Conservation (phyloP, 306 rosid species). For the cucumber (Cucumis sativus) region Cucumber_9930_V3 NC_026659.2:669001-669500, state of each 20-base stretch:
- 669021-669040: constrained; percentile 22
- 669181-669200: constrained; percentile 23
- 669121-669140: constrained; percentile 19
- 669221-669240: constrained; percentile 29
- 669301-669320: constrained; percentile 40
- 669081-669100: constrained; percentile 51
- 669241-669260: constrained; percentile 32
- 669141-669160: constrained; percentile 30
- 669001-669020: constrained; percentile 20
- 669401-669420: not conserved
- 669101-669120: constrained; percentile 40
- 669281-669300: constrained; percentile 37
- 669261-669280: constrained; percentile 33
- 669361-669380: not conserved
- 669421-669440: constrained; percentile 43
- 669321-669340: constrained; percentile 35
- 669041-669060: constrained; percentile 32
- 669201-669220: constrained; percentile 21
- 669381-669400: not conserved
- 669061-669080: constrained; percentile 36
- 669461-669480: constrained; percentile 38
- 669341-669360: constrained; percentile 16
- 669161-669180: constrained; percentile 25
- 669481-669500: constrained; percentile 30
- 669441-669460: constrained; percentile 44